Evolutionary conservation across 2,329 filamentous ascomycete species (phyloP).

Genomic region (Arthrocladium fulminans): DNA sequence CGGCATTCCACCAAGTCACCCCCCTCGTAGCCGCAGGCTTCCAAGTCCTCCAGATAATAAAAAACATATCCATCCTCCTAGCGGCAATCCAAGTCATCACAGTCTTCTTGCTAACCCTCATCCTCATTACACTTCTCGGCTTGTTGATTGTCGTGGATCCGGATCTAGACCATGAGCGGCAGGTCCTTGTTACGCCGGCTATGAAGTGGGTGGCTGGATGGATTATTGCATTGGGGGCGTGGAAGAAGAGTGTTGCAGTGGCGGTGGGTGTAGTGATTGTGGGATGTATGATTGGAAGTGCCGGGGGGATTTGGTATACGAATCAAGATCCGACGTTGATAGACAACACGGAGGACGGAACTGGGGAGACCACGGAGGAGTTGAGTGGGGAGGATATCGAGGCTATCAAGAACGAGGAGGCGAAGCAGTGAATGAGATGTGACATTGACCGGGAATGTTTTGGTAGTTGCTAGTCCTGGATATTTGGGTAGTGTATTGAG

Average conservation of each 20-base stretch:
- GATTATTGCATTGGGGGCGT: constrained; percentile 46
- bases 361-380: neutral
- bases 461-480: too few relatives aligned
- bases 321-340: constrained; percentile 1
- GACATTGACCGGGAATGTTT: too few relatives aligned
- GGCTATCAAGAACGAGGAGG: constrained; percentile 6
- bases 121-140: constrained; percentile 31
- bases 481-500: too few relatives aligned
- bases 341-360: neutral
- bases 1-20: constrained; percentile 45
- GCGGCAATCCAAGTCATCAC: constrained; percentile 41
- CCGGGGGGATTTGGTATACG: constrained; percentile 2
- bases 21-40: constrained; percentile 43
- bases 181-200: constrained; percentile 35
- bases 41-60: constrained; percentile 41
- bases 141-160: constrained; percentile 41
- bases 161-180: constrained; percentile 37
- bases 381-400: constrained; percentile 6
- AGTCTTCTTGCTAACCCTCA: constrained; percentile 33
- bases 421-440: constrained; percentile 4
- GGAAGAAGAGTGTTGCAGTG: constrained; percentile 60
- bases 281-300: constrained; percentile 4
- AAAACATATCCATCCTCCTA: constrained; percentile 42
- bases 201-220: constrained; percentile 28
- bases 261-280: constrained; percentile 27